Percentiles rank a stretch among this genome's conserved stretches.
Conservation (phyloP, 176 grass and related monocot genomes). For the Pharus latifolius region DNA sequence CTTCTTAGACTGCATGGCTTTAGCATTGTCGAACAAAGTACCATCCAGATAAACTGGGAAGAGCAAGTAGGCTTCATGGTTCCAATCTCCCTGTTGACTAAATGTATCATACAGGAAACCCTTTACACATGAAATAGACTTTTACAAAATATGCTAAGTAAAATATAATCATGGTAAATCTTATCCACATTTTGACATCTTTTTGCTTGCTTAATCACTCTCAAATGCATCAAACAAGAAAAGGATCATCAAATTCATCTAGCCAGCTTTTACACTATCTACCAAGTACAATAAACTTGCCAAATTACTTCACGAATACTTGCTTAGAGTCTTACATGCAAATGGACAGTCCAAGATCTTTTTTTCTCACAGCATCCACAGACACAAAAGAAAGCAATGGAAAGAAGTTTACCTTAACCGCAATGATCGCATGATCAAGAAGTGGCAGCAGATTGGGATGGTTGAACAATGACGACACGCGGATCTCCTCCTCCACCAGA, state of each 20-base stretch:
- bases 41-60: conserved; percentile 92
- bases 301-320: neutral
- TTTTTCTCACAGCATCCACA: neutral
- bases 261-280: neutral
- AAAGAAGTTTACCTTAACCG: conserved; percentile 51
- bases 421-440: conserved; percentile 75
- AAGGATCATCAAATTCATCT: neutral
- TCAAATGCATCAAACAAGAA: neutral
- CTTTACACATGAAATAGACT: neutral
- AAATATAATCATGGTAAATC: neutral
- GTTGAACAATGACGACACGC: conserved; percentile 63
- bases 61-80: conserved; percentile 85
- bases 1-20: conserved; percentile 67
- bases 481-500: conserved; percentile 93
- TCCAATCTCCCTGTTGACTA: conserved; percentile 69
- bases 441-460: conserved; percentile 85
- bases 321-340: neutral
- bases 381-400: neutral
- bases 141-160: neutral
- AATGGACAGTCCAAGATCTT: neutral
- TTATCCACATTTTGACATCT: neutral
- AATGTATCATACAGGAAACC: conserved; percentile 26
- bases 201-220: neutral
- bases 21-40: conserved; percentile 77
- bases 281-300: neutral